A percentile compares a stretch with the other conserved stretches of the same genome.
Evolutionary conservation across 2,329 filamentous ascomycete genomes (phyloP).

Genomic region (Alternaria alternata): DNA sequence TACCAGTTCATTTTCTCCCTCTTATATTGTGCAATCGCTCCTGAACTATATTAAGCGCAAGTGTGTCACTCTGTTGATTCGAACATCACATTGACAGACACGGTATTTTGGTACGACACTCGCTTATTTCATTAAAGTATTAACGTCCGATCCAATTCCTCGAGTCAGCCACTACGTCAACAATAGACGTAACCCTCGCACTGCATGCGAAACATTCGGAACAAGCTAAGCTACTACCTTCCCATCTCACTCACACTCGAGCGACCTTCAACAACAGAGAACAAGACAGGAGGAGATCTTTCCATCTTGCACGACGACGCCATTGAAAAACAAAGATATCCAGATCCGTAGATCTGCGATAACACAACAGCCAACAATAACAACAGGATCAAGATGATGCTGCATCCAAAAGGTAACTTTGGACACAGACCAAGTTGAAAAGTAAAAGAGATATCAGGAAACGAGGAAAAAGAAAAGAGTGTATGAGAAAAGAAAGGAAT

Average conservation of each 20-base stretch:
- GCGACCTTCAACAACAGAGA: slow-evolving; percentile 5
- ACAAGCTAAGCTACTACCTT: background rate
- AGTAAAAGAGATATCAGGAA: slow-evolving; percentile 6
- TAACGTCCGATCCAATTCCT: slow-evolving; percentile 12
- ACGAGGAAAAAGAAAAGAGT: slow-evolving; percentile 2
- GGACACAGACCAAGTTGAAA: slow-evolving; percentile 14
- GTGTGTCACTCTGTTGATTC: background rate
- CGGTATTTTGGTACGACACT: slow-evolving; percentile 6
- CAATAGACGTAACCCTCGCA: background rate
- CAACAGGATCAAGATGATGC: background rate
- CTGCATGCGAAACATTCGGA: background rate
- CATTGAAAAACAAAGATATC: slow-evolving; percentile 6
- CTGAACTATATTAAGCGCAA: background rate
- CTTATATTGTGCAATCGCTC: background rate
- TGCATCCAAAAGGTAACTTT: slow-evolving; percentile 1
- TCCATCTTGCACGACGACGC: slow-evolving; percentile 16
- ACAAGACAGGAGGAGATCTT: slow-evolving; percentile 2
- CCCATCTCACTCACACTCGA: slow-evolving; percentile 1
- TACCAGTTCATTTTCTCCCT: too few species aligned
- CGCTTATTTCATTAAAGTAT: slow-evolving; percentile 19
- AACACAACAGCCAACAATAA: background rate
- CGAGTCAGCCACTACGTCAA: slow-evolving; percentile 7
- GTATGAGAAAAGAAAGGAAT: slow-evolving; percentile 2
- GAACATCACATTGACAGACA: background rate
- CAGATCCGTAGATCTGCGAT: slow-evolving; percentile 7